These are phyloP conservation scores for Podila epicladia DNA, from an alignment of 192 early-diverging fungal species.

Conservation along the genomic window DNA sequence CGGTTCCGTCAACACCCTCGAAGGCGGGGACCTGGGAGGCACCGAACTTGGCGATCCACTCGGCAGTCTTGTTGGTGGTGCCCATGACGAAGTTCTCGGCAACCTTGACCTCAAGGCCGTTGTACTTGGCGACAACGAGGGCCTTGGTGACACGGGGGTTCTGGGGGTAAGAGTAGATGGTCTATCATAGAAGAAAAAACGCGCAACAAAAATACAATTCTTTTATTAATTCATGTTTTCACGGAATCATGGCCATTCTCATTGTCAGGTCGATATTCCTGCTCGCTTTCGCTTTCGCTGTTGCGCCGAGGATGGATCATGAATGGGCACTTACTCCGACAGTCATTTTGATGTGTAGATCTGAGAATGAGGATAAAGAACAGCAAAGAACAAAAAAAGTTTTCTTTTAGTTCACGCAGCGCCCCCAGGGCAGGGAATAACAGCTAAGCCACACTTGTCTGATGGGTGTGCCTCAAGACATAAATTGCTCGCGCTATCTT, in stretches of 20 bases:
- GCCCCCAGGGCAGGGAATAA: background rate
- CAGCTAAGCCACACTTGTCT: constrained; percentile 1
- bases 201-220: too few species aligned
- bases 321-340: constrained; percentile 20
- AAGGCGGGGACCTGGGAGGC: constrained; percentile 90
- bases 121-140: constrained; percentile 77
- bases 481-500: too few species aligned
- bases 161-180: constrained; percentile 70
- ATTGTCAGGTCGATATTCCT: background rate
- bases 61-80: constrained; percentile 80
- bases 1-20: constrained; percentile 80
- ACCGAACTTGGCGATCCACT: constrained; percentile 93
- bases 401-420: background rate
- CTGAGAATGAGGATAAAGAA: constrained; percentile 2
- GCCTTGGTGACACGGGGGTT: constrained; percentile 77
- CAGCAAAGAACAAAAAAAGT: constrained; percentile 1
- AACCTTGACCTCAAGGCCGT: constrained; percentile 77
- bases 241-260: too few species aligned
- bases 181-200: constrained; percentile 28
- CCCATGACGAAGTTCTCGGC: constrained; percentile 69
- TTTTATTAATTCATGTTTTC: too few species aligned
- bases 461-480: too few species aligned
- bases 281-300: background rate
- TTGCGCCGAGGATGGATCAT: background rate
- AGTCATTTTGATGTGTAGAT: constrained; percentile 31